phyloP scores from a whole-genome alignment of 164 flowering plant genomes.

The Berberis thunbergii region DNA sequence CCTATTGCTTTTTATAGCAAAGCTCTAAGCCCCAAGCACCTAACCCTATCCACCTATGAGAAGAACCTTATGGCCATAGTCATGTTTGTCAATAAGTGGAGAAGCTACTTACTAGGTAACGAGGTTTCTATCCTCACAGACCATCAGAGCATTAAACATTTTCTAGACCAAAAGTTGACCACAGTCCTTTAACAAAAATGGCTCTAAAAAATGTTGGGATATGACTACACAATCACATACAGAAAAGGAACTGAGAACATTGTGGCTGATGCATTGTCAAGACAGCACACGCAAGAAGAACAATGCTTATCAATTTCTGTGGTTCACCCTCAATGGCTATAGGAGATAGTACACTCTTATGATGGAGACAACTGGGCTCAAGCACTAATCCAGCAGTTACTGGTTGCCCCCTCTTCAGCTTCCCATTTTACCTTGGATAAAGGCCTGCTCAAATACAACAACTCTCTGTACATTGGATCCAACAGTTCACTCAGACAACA shows the following conservation, averaged over 20 bases:
- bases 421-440: too few relatives aligned
- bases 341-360: neutral
- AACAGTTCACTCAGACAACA: neutral
- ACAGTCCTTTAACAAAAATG: neutral
- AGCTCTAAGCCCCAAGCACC: neutral
- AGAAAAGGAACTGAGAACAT: neutral
- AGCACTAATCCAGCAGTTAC: too few relatives aligned
- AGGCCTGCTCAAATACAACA: neutral
- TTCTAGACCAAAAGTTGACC: neutral
- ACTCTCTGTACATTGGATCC: neutral
- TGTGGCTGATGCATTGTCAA: neutral
- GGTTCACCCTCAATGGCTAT: neutral
- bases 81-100: neutral
- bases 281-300: neutral
- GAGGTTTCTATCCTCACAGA: neutral
- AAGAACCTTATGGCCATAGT: neutral
- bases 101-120: neutral
- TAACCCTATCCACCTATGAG: neutral
- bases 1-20: neutral
- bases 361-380: too few relatives aligned
- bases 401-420: too few relatives aligned
- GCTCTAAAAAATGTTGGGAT: neutral
- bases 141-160: neutral
- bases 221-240: neutral
- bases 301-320: neutral